Conservation (phyloP, 2,329 filamentous ascomycete species). For the Fusarium virguliforme region DNA sequence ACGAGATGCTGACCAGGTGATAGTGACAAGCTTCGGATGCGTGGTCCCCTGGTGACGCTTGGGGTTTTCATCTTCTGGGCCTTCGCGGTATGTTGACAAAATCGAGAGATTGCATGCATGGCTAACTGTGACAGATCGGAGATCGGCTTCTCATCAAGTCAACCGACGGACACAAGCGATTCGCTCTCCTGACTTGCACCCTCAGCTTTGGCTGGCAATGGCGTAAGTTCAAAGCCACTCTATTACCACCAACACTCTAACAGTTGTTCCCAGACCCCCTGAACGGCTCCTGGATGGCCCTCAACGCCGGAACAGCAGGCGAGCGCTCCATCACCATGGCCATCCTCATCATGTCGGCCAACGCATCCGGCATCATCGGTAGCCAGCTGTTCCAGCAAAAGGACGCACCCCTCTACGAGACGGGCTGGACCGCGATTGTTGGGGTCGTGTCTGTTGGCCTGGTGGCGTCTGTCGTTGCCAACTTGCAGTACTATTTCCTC, state of each 20-base stretch:
- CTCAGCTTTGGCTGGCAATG: conserved; percentile 40
- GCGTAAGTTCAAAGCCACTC: conserved; percentile 29
- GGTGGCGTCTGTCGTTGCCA: conserved; percentile 40
- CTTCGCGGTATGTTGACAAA: conserved; percentile 24
- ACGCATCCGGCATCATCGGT: conserved; percentile 53
- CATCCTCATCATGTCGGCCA: conserved; percentile 55
- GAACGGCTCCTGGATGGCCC: conserved; percentile 54
- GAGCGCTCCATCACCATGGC: conserved; percentile 55
- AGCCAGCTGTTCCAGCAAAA: conserved; percentile 53
- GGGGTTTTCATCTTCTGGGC: conserved; percentile 42
- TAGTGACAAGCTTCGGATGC: conserved; percentile 43
- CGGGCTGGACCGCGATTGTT: conserved; percentile 51
- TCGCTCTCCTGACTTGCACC: conserved; percentile 35
- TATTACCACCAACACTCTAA: neutral
- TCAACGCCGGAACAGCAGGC: conserved; percentile 51
- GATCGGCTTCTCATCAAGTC: conserved; percentile 43
- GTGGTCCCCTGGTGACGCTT: conserved; percentile 38
- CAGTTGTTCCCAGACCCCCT: conserved; percentile 36
- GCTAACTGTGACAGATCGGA: conserved; percentile 29
- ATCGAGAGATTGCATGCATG: neutral
- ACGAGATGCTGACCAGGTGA: conserved; percentile 4
- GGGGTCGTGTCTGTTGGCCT: conserved; percentile 48
- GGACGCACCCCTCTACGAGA: conserved; percentile 52
- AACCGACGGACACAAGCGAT: conserved; percentile 34
- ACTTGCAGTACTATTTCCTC: conserved; percentile 59